Evolutionary conservation across 148 eudicot species (phyloP), one percentile per base, ranked within the genome.

Genomic region (Vaccinium darrowii): DNA sequence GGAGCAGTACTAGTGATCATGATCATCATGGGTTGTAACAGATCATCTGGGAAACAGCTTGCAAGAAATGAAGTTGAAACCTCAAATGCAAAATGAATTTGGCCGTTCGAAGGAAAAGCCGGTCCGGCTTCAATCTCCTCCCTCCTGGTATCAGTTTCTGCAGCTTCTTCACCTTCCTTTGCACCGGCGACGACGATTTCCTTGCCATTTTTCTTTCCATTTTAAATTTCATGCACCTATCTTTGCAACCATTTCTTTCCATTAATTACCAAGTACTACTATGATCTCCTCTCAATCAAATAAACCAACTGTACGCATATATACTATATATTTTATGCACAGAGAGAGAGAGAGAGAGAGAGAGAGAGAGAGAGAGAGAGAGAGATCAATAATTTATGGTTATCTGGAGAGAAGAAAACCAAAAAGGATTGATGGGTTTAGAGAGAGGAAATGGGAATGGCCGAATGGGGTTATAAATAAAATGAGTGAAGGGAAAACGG

Each of bases 101-200:
- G 2, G 73, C 73, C 25, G 73, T 67, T 67, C 13, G 36, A 25
- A 67, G 73, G 36, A 67, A 67, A 67, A 67, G 73, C 1, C 15
- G 36, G 10, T 67, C 73, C 2, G 73, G 36, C 12, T 27, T 67
- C 73, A 67, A 67, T 67, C 36, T 67, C 25, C 36, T 25, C 36
- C 73, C 73, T 67, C 73, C 73, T 25, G 73, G 73, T 67, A 67
- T 67, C 1, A 67, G 73, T 12, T 67, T 67, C 36, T 67, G 73
- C 73, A 67, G 73, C 73, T 67, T 67, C 73, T 67, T 67, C 73
- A 67, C 73, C 36, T 67, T 67, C 73, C 33, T 67, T 25, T 11
- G 73, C 33, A 67, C 36, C 73, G 36, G 25, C 54, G 54, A 52
- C 13, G 54, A 52, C 1, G 33, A 23, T 25, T 25, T 67, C 33